A percentile compares a stretch with the other conserved stretches of the same genome.
phyloP scores from a whole-genome alignment of 1,284 basidiomycete species.

The Ceratobasidium sp. region DNA sequence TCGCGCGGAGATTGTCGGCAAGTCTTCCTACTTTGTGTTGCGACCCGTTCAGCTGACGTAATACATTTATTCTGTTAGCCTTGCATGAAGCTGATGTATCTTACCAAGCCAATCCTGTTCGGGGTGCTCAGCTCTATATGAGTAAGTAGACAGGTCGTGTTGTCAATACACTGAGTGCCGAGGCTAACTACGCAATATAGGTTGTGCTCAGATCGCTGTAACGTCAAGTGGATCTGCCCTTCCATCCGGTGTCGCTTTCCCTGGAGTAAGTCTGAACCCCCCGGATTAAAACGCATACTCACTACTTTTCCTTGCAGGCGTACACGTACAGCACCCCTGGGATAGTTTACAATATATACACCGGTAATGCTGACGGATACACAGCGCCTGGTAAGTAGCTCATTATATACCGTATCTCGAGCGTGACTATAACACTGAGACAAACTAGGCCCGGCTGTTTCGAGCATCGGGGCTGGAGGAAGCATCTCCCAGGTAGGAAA shows the following conservation, averaged over 20 bases:
- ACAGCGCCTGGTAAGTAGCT: not conserved
- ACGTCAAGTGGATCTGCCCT: not conserved
- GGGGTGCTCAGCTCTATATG: constrained; percentile 43
- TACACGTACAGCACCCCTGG: constrained; percentile 9
- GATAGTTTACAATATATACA: constrained; percentile 10
- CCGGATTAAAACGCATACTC: not conserved
- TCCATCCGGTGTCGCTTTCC: constrained; percentile 28
- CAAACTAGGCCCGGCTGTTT: too few relatives aligned
- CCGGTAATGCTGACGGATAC: not conserved
- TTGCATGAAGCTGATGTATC: constrained; percentile 26
- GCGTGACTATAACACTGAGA: not conserved
- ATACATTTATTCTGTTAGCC: not conserved
- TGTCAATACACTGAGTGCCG: not conserved
- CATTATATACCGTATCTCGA: not conserved
- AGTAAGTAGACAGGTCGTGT: constrained; percentile 1
- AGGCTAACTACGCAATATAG: not conserved
- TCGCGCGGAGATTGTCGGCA: constrained; percentile 47
- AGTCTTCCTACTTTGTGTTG: not conserved
- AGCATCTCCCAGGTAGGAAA: too few relatives aligned
- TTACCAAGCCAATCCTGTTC: constrained; percentile 9
- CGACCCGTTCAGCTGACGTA: not conserved
- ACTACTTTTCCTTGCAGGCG: too few relatives aligned
- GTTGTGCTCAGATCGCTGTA: constrained; percentile 6
- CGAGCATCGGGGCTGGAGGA: not conserved
- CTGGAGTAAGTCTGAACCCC: not conserved